Evolutionary conservation across 305 asterid genomes (phyloP).

Genomic region (Ruellia speciosa): DNA sequence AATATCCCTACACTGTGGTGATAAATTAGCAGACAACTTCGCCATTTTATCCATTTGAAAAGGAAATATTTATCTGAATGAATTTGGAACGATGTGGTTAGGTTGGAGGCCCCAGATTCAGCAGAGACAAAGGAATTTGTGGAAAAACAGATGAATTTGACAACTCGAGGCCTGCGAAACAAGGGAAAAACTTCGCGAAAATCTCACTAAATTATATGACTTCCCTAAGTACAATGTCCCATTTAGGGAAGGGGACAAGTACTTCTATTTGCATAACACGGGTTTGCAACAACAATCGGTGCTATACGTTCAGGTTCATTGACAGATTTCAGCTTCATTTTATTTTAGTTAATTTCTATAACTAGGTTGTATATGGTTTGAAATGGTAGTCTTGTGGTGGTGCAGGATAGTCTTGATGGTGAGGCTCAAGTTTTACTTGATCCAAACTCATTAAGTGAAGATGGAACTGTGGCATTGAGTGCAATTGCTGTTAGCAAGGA

Average conservation of each 20-base stretch:
- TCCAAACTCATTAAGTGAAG: constrained; percentile 74
- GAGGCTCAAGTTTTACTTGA: constrained; percentile 74
- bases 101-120: constrained; percentile 98
- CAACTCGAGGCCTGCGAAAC: constrained; percentile 63
- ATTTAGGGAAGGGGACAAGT: constrained; percentile 71
- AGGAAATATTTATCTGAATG: constrained; percentile 7
- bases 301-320: constrained; percentile 70
- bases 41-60: no score
- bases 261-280: constrained; percentile 70
- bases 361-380: constrained; percentile 7
- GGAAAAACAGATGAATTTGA: constrained; percentile 55
- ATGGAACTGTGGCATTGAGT: constrained; percentile 74
- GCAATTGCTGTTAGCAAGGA: constrained; percentile 60
- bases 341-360: not conserved
- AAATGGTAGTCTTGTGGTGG: constrained; percentile 18
- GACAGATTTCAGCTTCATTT: constrained; percentile 8
- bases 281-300: constrained; percentile 91
- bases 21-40: no score
- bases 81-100: constrained; percentile 25
- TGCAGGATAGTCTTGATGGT: constrained; percentile 75
- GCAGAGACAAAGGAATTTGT: constrained; percentile 74
- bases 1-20: no score
- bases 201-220: constrained; percentile 59
- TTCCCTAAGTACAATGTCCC: constrained; percentile 79
- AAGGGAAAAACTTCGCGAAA: constrained; percentile 59